phyloP scores from a whole-genome alignment of 176 grass and related monocot species.

The Cocos nucifera region DNA sequence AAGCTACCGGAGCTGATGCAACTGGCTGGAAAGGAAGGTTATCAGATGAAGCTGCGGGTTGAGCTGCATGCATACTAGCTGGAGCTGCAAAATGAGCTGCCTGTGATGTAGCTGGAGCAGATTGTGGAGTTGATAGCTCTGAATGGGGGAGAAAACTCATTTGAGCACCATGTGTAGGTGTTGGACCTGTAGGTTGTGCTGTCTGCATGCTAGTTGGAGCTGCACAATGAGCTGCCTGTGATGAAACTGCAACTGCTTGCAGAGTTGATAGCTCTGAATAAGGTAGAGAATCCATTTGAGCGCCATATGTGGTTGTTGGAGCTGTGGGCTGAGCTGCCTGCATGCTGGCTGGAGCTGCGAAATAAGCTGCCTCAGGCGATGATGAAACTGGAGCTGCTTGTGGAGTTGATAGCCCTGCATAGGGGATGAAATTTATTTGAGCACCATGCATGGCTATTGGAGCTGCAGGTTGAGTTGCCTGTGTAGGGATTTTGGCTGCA shows the following conservation, averaged over 20 bases:
- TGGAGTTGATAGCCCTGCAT: slow-evolving; percentile 11
- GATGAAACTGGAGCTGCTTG: slow-evolving; percentile 22
- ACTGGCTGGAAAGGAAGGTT: slow-evolving; percentile 34
- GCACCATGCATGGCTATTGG: background rate
- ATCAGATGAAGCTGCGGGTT: slow-evolving; percentile 29
- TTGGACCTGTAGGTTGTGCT: slow-evolving; percentile 24
- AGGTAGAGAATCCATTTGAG: no score
- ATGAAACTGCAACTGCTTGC: slow-evolving; percentile 19
- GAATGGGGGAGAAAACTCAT: slow-evolving; percentile 23
- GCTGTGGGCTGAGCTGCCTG: slow-evolving; percentile 28
- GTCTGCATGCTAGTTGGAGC: slow-evolving; percentile 26
- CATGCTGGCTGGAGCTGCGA: slow-evolving; percentile 15
- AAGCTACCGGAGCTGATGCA: slow-evolving; percentile 30
- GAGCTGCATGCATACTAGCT: slow-evolving; percentile 9
- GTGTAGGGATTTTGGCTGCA: slow-evolving; percentile 23
- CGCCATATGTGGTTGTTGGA: background rate
- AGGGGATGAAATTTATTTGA: no score
- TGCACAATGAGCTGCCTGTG: slow-evolving; percentile 13
- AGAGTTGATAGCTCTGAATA: slow-evolving; percentile 14
- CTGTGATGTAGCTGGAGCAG: slow-evolving; percentile 28
- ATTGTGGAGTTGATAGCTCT: slow-evolving; percentile 7
- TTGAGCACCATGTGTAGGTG: background rate
- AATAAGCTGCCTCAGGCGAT: slow-evolving; percentile 11
- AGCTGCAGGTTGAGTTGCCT: slow-evolving; percentile 26
- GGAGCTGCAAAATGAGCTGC: slow-evolving; percentile 25